A percentile compares a stretch with the other conserved stretches of the same genome.
Conservation (phyloP, 192 early-diverging fungal genomes). For the Spinellus fusiger region DNA sequence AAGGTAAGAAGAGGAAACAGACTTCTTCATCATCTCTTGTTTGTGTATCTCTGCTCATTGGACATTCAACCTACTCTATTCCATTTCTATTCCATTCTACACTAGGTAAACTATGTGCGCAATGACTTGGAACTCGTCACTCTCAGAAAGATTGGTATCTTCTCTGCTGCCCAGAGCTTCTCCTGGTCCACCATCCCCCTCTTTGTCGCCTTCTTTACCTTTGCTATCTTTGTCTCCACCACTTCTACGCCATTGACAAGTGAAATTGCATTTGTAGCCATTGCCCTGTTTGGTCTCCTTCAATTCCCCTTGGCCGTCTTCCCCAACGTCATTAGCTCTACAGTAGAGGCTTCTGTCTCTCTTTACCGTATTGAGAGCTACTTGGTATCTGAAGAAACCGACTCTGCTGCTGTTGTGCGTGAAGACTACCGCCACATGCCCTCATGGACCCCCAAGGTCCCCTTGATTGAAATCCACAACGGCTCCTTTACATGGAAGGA, state of each 20-base stretch:
- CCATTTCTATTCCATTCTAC: background rate
- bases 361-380: slow-evolving; percentile 76
- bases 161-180: slow-evolving; percentile 67
- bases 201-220: slow-evolving; percentile 80
- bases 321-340: slow-evolving; percentile 71
- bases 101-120: slow-evolving; percentile 51
- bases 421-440: slow-evolving; percentile 25
- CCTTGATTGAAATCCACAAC: slow-evolving; percentile 41
- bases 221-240: slow-evolving; percentile 66
- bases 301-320: slow-evolving; percentile 84
- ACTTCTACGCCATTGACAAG: slow-evolving; percentile 47
- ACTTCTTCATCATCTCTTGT: no score
- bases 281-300: slow-evolving; percentile 89
- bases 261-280: slow-evolving; percentile 75
- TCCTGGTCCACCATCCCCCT: slow-evolving; percentile 83
- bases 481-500: slow-evolving; percentile 54
- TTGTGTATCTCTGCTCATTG: background rate
- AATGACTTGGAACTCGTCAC: slow-evolving; percentile 71
- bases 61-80: background rate
- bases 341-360: slow-evolving; percentile 80
- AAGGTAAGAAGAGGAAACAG: no score
- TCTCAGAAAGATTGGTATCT: slow-evolving; percentile 65
- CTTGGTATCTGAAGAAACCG: slow-evolving; percentile 76
- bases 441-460: slow-evolving; percentile 11
- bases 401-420: slow-evolving; percentile 54